Percentiles rank a stretch among this genome's conserved stretches.
These are phyloP conservation scores for Torrubiellomyces zombiae DNA, from an alignment of 2,329 filamentous ascomycete species.

Conservation along the genomic window DNA sequence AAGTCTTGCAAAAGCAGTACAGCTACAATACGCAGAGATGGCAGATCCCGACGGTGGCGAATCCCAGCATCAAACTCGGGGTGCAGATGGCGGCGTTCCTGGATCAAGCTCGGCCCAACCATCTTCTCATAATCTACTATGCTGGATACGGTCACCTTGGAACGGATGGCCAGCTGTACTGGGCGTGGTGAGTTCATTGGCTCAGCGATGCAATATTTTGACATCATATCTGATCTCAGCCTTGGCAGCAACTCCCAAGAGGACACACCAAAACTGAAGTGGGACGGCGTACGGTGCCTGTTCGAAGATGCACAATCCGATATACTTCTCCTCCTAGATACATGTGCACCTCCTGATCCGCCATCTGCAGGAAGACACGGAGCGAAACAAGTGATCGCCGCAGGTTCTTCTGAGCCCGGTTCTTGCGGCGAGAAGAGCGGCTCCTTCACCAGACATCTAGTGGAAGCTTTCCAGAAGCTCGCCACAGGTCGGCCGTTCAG, in stretches of 20 bases:
- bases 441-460: constrained; percentile 41
- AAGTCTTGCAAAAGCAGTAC: constrained; percentile 41
- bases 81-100: constrained; percentile 43
- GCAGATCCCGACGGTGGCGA: constrained; percentile 41
- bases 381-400: constrained; percentile 45
- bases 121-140: constrained; percentile 49
- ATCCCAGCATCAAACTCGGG: constrained; percentile 44
- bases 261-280: constrained; percentile 44
- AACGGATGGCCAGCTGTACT: constrained; percentile 45
- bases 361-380: constrained; percentile 34
- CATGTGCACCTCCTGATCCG: constrained; percentile 38
- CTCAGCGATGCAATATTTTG: not conserved
- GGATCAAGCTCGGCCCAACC: constrained; percentile 38
- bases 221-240: constrained; percentile 16
- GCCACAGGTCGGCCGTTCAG: constrained; percentile 37
- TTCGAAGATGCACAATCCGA: constrained; percentile 48
- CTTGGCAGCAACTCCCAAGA: constrained; percentile 34
- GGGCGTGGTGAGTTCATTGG: constrained; percentile 42
- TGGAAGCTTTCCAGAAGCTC: constrained; percentile 37
- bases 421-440: constrained; percentile 25
- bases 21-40: constrained; percentile 43
- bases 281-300: constrained; percentile 44
- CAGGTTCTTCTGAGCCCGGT: constrained; percentile 34
- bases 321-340: constrained; percentile 44
- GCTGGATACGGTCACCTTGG: constrained; percentile 42